Percentiles rank a stretch among this genome's conserved stretches.
Evolutionary conservation across 2,329 filamentous ascomycete genomes (phyloP).

Genomic region (Arthrobotrys sphaeroides): DNA sequence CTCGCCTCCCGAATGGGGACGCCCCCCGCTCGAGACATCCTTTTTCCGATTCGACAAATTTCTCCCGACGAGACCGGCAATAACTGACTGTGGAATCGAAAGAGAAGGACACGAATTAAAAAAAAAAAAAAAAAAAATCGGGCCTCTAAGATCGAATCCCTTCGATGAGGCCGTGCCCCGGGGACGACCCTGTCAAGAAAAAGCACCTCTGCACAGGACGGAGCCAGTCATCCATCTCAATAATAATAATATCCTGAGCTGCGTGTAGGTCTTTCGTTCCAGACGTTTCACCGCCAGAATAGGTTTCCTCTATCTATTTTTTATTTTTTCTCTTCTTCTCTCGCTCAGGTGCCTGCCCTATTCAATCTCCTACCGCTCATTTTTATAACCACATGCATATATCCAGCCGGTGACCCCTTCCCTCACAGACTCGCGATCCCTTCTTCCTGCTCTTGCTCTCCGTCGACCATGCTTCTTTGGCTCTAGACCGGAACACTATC

Average conservation of each 20-base stretch:
- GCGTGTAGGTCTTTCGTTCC: constrained; percentile 2
- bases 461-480: constrained; percentile 22
- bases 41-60: constrained; percentile 52
- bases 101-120: constrained; percentile 7
- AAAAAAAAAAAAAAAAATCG: constrained; percentile 22
- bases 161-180: constrained; percentile 3
- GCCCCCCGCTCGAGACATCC: constrained; percentile 38
- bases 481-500: constrained; percentile 21
- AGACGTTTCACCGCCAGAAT: constrained; percentile 31
- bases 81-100: constrained; percentile 1
- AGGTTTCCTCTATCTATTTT: constrained; percentile 6
- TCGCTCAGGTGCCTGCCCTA: constrained; percentile 21
- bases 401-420: constrained; percentile 26
- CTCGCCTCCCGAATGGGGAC: constrained; percentile 43
- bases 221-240: constrained; percentile 1
- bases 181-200: constrained; percentile 16
- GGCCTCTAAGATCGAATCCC: not conserved
- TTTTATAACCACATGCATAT: constrained; percentile 45
- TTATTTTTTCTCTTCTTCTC: constrained; percentile 16
- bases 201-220: constrained; percentile 7
- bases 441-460: constrained; percentile 21
- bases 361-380: constrained; percentile 22
- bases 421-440: constrained; percentile 17
- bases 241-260: constrained; percentile 5
- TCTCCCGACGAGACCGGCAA: constrained; percentile 19